A percentile compares a stretch with the other conserved stretches of the same genome.
phyloP scores from a whole-genome alignment of 352 stramenopile genomes.

The Plasmopara muralis region DNA sequence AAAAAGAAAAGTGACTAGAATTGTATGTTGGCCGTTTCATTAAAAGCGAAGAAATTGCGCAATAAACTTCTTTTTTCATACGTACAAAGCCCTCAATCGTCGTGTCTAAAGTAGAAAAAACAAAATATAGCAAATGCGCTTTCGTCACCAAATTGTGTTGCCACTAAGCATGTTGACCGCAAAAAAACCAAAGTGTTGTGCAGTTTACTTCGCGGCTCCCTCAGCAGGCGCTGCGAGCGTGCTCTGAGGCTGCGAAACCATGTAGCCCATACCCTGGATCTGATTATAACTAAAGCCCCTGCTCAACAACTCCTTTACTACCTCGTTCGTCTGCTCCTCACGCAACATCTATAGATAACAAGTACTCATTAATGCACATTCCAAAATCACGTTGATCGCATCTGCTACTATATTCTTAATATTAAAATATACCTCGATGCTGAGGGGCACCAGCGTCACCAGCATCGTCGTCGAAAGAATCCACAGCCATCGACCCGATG shows the following conservation, averaged over 20 bases:
- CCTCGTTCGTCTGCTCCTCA: conserved; percentile 80
- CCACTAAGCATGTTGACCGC: no score
- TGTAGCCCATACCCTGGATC: conserved; percentile 82
- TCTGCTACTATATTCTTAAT: not conserved
- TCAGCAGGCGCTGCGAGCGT: conserved; percentile 39
- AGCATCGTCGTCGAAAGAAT: conserved; percentile 77
- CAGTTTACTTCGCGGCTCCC: conserved; percentile 40
- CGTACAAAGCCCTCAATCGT: no score
- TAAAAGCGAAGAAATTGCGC: no score
- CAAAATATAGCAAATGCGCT: no score
- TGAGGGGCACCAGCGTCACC: conserved; percentile 78
- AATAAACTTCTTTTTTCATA: no score
- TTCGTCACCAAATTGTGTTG: no score
- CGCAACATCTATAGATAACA: conserved; percentile 45
- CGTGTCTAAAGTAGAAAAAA: no score
- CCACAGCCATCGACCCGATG: conserved; percentile 67
- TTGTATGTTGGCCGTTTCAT: conserved; percentile 1
- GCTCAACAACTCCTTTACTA: conserved; percentile 71
- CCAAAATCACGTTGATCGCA: not conserved
- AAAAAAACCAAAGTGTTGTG: not conserved
- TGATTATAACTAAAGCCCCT: conserved; percentile 83
- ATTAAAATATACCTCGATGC: conserved; percentile 60
- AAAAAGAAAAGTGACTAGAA: conserved; percentile 55
- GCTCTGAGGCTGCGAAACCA: conserved; percentile 57
- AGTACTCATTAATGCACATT: not conserved